A percentile compares a stretch with the other conserved stretches of the same genome.
These are phyloP conservation scores for Penicillium coffeae DNA, from an alignment of 495 filamentous ascomycete species.

Conservation along the genomic window DNA sequence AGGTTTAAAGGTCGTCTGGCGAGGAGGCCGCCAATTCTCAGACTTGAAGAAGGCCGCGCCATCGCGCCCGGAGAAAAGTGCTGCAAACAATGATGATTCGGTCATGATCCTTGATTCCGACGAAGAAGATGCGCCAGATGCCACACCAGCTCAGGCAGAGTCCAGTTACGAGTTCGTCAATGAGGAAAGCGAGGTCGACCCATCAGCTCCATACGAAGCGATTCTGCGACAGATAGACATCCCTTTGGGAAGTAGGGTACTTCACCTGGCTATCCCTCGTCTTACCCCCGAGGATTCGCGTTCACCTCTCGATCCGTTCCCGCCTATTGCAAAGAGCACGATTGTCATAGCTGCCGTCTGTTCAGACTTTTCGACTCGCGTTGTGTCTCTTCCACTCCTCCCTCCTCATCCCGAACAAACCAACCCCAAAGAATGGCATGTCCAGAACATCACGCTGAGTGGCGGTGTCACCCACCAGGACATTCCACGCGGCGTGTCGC, in stretches of 20 bases:
- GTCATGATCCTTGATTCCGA: slow-evolving; percentile 81
- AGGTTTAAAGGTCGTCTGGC: slow-evolving; percentile 75
- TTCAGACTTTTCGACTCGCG: slow-evolving; percentile 60
- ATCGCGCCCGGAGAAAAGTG: slow-evolving; percentile 22
- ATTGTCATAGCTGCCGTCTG: slow-evolving; percentile 72
- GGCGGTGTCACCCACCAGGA: slow-evolving; percentile 52
- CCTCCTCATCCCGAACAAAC: slow-evolving; percentile 61
- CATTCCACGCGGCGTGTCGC: slow-evolving; percentile 60
- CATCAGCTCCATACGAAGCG: slow-evolving; percentile 47
- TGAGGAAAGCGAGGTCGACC: slow-evolving; percentile 58
- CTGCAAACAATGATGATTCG: slow-evolving; percentile 46
- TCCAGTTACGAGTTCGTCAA: slow-evolving; percentile 48
- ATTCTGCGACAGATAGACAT: slow-evolving; percentile 67
- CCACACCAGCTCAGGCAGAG: slow-evolving; percentile 34
- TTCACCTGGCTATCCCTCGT: slow-evolving; percentile 57
- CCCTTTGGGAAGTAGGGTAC: slow-evolving; percentile 57
- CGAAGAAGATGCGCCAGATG: slow-evolving; percentile 56
- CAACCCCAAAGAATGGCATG: slow-evolving; percentile 48
- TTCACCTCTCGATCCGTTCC: slow-evolving; percentile 52
- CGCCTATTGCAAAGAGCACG: slow-evolving; percentile 56
- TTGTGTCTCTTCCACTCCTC: slow-evolving; percentile 68
- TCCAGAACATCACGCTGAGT: slow-evolving; percentile 54
- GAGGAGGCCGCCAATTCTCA: slow-evolving; percentile 68
- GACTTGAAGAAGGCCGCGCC: slow-evolving; percentile 21
- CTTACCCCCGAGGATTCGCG: slow-evolving; percentile 44